These are phyloP conservation scores for Populus davidiana DNA, from an alignment of 345 rosid species.

Conservation along the genomic window DNA sequence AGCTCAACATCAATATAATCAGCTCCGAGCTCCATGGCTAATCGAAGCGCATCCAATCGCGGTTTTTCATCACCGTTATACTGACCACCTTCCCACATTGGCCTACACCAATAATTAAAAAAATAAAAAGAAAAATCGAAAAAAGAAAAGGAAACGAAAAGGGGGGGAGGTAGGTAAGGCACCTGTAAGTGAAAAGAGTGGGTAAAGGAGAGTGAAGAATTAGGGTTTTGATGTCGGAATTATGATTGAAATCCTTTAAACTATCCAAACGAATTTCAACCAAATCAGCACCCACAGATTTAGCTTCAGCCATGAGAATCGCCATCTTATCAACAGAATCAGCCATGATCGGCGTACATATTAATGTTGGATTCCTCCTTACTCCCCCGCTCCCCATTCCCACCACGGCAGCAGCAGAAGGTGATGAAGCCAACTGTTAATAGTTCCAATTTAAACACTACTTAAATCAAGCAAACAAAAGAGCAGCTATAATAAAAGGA, in stretches of 20 bases:
- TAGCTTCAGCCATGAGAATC: slow-evolving; percentile 45
- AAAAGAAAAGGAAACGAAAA: not conserved
- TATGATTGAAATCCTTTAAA: slow-evolving; percentile 48
- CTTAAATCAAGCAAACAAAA: not conserved
- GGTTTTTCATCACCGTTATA: slow-evolving; percentile 79
- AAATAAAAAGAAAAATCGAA: not conserved
- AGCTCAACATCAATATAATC: slow-evolving; percentile 92
- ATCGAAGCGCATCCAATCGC: slow-evolving; percentile 56
- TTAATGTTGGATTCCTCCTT: slow-evolving; percentile 54
- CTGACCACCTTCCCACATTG: slow-evolving; percentile 92
- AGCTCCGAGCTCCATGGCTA: slow-evolving; percentile 94
- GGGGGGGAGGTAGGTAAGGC: not conserved
- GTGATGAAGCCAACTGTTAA: slow-evolving; percentile 41
- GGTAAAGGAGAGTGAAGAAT: slow-evolving; percentile 64
- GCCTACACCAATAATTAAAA: slow-evolving; percentile 37
- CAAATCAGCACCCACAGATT: slow-evolving; percentile 67
- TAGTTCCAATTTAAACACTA: not conserved
- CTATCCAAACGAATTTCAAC: slow-evolving; percentile 83
- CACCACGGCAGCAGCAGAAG: slow-evolving; percentile 19
- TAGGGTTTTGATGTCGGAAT: slow-evolving; percentile 43
- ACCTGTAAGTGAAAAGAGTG: slow-evolving; percentile 90
- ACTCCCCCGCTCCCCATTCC: slow-evolving; percentile 26
- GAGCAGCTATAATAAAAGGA: not conserved
- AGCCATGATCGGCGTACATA: slow-evolving; percentile 80
- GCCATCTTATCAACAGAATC: slow-evolving; percentile 61